Conservation (phyloP, 1,139 yeast genomes). For the Ogataea hybrid region DNA sequence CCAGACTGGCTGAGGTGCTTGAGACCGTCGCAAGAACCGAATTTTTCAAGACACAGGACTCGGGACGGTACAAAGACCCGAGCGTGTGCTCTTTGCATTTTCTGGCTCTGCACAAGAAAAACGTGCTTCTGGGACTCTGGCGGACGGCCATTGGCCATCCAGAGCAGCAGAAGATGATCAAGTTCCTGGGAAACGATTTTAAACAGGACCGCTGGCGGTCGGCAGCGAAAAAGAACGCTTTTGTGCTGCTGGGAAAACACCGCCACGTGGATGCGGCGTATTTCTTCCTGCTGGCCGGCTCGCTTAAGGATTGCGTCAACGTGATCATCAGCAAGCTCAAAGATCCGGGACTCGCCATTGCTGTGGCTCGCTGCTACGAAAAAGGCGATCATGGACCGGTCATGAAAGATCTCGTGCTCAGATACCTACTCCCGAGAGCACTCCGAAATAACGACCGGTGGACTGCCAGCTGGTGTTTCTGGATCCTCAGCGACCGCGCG, state of each 20-base stretch:
- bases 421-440: constrained; percentile 56
- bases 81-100: constrained; percentile 70
- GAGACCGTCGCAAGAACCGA: constrained; percentile 73
- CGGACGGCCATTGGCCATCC: constrained; percentile 68
- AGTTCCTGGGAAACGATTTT: constrained; percentile 76
- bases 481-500: constrained; percentile 57
- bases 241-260: constrained; percentile 84
- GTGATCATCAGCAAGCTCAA: constrained; percentile 65
- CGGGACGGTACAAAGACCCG: constrained; percentile 61
- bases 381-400: constrained; percentile 51
- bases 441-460: constrained; percentile 70
- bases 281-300: constrained; percentile 79
- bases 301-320: constrained; percentile 72
- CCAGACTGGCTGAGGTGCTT: constrained; percentile 48
- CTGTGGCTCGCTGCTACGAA: constrained; percentile 74
- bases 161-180: constrained; percentile 80
- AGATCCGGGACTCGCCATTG: constrained; percentile 73
- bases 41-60: constrained; percentile 36
- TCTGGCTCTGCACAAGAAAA: constrained; percentile 74
- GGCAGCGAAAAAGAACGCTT: constrained; percentile 92
- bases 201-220: constrained; percentile 70
- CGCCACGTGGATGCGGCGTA: constrained; percentile 85
- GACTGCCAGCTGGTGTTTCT: constrained; percentile 79
- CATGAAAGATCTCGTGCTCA: constrained; percentile 47
- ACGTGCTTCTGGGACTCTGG: constrained; percentile 81